phyloP scores from a whole-genome alignment of 2,329 filamentous ascomycete species.

The Aspergillus quadrilineatus region DNA sequence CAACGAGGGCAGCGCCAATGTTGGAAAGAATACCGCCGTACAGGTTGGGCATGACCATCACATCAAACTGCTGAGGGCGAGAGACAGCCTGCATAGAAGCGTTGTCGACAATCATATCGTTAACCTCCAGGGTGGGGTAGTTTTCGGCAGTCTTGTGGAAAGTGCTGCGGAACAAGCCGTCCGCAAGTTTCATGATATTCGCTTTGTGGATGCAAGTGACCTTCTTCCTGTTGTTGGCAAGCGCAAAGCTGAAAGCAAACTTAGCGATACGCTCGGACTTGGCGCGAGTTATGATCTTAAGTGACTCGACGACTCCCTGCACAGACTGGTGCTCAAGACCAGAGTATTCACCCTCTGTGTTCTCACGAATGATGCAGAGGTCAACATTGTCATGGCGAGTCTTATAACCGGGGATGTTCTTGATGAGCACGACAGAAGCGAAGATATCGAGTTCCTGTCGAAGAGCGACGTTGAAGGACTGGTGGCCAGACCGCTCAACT shows the following conservation, averaged over 20 bases:
- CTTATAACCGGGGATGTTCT: constrained; percentile 98
- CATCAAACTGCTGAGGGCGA: constrained; percentile 95
- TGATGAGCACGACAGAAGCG: constrained; percentile 94
- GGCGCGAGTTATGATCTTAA: constrained; percentile 99
- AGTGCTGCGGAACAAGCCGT: constrained; percentile 97
- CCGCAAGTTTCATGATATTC: constrained; percentile 99
- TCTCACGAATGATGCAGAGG: constrained; percentile 99
- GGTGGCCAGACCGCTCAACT: constrained; percentile 93
- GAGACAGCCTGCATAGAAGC: constrained; percentile 99
- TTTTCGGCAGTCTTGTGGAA: constrained; percentile 92
- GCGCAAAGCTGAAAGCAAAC: constrained; percentile 96
- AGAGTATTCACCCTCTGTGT: constrained; percentile 99
- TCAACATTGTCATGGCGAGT: constrained; percentile 97
- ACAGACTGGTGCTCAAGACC: constrained; percentile 98
- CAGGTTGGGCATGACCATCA: constrained; percentile 99
- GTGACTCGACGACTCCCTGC: constrained; percentile 91
- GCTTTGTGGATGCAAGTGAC: constrained; percentile 99
- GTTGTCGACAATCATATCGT: constrained; percentile 99
- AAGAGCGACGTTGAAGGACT: constrained; percentile 99
- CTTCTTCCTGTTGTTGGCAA: constrained; percentile 99
- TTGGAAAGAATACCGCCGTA: constrained; percentile 99
- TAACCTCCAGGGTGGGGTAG: constrained; percentile 91
- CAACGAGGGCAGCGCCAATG: constrained; percentile 94
- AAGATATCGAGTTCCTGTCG: constrained; percentile 99
- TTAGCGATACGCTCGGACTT: constrained; percentile 99